Evolutionary conservation across 2,329 filamentous ascomycete species (phyloP), one percentile per base, ranked within the genome.

Genomic region (Epichloe baconii): DNA sequence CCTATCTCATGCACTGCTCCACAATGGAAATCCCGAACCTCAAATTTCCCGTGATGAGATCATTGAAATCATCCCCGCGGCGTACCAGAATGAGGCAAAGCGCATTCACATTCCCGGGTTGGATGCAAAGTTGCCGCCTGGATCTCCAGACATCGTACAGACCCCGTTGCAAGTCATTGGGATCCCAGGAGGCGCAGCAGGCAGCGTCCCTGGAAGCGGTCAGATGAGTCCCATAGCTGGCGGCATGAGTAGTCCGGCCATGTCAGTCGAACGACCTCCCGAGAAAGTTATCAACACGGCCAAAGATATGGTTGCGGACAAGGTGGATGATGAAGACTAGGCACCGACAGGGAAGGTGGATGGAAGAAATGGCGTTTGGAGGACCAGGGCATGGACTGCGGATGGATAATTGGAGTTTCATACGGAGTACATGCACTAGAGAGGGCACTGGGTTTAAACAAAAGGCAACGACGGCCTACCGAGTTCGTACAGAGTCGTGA

Each of bases 1-100:
- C 90, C 23, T 98, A 98, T 68, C 76, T 98, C 40, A 98, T 98
- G 93, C 93, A 95, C 59, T 97, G 93, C 70, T 93, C 91, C 64
- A 90, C 94, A 8, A 86, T 85, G 67, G 89, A 95, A 62, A 98
- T 98, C 55, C 93, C 93, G 4, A 85, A 83, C 59, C 79, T 98
- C 55, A 86, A 88, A 58, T 98, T 98, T 62, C 93, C 4, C 86
- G 93, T 43, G 85, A 98, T 64, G 89, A 98, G 66, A 97, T 98
- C 63, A 95, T 98, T 58, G 93, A 98, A 74, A 96, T 98, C 64
- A 94, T 97, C 53, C 94, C 93, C 3, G 90, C 91, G 17, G 91
- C 88, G 35, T 98, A 98, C 69, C 93, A 96, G 71, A 98, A 98
- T 64, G 86, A 93, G 67, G 88, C 91, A 19, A 93, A 88, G 66